Evolutionary conservation across 2,329 filamentous ascomycete species (phyloP), one percentile per base, ranked within the genome.

Genomic region (Hypoxylon sp.): DNA sequence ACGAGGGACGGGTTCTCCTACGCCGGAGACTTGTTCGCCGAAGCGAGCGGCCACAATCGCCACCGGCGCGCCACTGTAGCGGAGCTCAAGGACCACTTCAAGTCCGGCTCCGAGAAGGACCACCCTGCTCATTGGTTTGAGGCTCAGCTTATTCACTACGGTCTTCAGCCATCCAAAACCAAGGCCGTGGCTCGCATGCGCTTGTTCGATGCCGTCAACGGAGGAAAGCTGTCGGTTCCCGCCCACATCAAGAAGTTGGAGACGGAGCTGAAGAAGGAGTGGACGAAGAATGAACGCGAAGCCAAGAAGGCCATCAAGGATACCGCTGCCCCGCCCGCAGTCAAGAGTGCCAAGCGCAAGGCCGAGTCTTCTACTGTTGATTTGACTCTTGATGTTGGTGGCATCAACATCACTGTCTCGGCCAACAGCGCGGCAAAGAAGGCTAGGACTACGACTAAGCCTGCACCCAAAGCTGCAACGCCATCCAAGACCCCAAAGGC

Each of bases 91-190:
- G 74, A 78, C 1, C 78, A 82, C 49, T 83, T 85, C 65, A 80
- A 82, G 45, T 72, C 74, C 4, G 78, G 78, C 38, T 78, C 67
- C 36, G 76, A 77, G 24, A 79, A 78, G 44, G 85, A 89, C 69
- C 82, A 81, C 44, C 82, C 86, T 0, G 86, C 80, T 0, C 85
- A 89, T 67, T 90, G 84, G 84, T 90, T 87, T 61, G 83, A 87
- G 65, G 86, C 87, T 0, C 87, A 90, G 66, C 80, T 89, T 9
- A 75, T 87, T 3, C 88, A 90, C 75, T 90, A 89, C 75, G 87
- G 85, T 0, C 78, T 90, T 0, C 79, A 78, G 5, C 80, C 82
- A 0, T 86, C 85, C 16, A 87, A 86, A 70, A 81, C 81, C 45
- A 89, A 89, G 75, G 82, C 84, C 20, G 81, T 83, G 0, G 87